A percentile compares a stretch with the other conserved stretches of the same genome.
These are phyloP conservation scores for Jimgerdemannia lactiflua DNA, from an alignment of 192 early-diverging fungal genomes.

Conservation along the genomic window DNA sequence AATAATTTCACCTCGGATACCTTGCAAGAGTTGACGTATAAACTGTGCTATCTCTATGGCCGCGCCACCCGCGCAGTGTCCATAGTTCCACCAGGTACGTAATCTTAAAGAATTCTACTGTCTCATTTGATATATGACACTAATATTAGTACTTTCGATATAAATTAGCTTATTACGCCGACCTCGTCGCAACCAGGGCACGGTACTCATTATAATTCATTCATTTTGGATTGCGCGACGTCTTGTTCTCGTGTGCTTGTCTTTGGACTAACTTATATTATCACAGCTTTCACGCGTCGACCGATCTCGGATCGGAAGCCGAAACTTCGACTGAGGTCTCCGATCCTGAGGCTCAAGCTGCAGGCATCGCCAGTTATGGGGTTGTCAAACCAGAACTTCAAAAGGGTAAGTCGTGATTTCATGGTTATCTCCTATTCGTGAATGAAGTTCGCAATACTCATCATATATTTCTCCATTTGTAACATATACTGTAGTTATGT, in stretches of 20 bases:
- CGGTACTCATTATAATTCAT: not conserved
- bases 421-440: not conserved
- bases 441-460: not conserved
- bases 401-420: not conserved
- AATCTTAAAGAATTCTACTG: not conserved
- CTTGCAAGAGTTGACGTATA: constrained; percentile 85
- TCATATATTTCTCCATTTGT: not conserved
- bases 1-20: constrained; percentile 75
- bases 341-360: too few relatives aligned
- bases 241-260: too few relatives aligned
- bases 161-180: not conserved
- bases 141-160: not conserved
- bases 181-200: not conserved
- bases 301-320: too few relatives aligned
- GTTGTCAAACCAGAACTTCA: too few relatives aligned
- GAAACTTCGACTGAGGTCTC: too few relatives aligned
- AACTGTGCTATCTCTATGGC: constrained; percentile 87
- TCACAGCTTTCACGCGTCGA: too few relatives aligned
- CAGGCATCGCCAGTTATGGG: too few relatives aligned
- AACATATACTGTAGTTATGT: not conserved
- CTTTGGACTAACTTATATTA: too few relatives aligned
- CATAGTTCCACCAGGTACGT: constrained; percentile 28
- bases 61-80: constrained; percentile 86
- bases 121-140: not conserved
- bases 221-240: not conserved